Evolutionary conservation across 2,329 filamentous ascomycete genomes (phyloP).

Genomic region (Exserohilum turcica): DNA sequence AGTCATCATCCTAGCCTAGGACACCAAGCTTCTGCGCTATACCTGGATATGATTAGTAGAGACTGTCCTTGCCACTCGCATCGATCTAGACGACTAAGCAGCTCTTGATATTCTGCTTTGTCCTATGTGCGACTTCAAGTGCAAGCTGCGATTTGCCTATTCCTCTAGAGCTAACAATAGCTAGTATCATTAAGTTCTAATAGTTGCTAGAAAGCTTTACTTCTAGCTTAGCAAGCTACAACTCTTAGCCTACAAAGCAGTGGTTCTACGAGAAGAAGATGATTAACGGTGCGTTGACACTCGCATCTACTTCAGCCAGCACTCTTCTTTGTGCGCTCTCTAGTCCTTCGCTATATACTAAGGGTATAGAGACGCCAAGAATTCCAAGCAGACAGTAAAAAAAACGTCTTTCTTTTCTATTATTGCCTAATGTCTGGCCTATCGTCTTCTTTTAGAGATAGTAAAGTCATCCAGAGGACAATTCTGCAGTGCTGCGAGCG

Average conservation of each 20-base stretch:
- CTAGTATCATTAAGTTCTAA: constrained; percentile 11
- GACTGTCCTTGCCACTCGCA: constrained; percentile 45
- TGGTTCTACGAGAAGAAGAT: constrained; percentile 35
- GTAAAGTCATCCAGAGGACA: background rate
- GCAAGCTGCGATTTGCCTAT: constrained; percentile 30
- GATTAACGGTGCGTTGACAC: constrained; percentile 20
- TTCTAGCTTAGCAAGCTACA: constrained; percentile 33
- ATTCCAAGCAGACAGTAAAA: constrained; percentile 32
- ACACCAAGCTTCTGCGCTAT: constrained; percentile 36
- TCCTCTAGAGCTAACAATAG: constrained; percentile 22
- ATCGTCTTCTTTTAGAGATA: background rate
- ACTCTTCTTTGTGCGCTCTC: constrained; percentile 20
- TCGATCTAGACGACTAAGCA: constrained; percentile 55
- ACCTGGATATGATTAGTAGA: constrained; percentile 45
- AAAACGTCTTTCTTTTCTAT: constrained; percentile 31
- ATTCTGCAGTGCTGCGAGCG: background rate
- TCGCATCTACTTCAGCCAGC: constrained; percentile 16
- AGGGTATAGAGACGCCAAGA: constrained; percentile 24
- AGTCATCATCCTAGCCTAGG: constrained; percentile 16
- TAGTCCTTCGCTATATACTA: constrained; percentile 24
- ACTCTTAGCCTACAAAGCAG: constrained; percentile 29
- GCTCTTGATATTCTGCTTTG: constrained; percentile 40
- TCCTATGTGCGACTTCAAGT: constrained; percentile 50
- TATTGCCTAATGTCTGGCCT: constrained; percentile 19
- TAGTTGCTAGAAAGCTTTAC: constrained; percentile 26